These are phyloP conservation scores for Talaromyces proteolyticus DNA, from an alignment of 495 filamentous ascomycete genomes.

Conservation along the genomic window DNA sequence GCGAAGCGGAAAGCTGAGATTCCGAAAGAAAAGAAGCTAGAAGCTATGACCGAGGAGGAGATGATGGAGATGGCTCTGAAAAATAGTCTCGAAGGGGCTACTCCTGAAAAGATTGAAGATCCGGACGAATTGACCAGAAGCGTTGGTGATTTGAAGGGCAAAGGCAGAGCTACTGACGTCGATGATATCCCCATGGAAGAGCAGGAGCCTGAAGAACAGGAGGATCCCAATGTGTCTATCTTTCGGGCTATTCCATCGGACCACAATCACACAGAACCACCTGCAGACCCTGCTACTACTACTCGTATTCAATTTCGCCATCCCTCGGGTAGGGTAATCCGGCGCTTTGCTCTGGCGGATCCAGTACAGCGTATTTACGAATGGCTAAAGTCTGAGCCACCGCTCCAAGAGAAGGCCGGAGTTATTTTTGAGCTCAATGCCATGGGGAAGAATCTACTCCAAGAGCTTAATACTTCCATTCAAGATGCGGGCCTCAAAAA, in stretches of 20 bases:
- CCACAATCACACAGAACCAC: slow-evolving; percentile 73
- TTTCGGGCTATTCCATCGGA: slow-evolving; percentile 65
- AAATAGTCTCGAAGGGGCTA: slow-evolving; percentile 60
- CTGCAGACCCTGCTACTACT: slow-evolving; percentile 56
- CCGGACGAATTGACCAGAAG: slow-evolving; percentile 80
- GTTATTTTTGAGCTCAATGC: slow-evolving; percentile 79
- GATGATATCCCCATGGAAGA: slow-evolving; percentile 30
- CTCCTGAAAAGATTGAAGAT: slow-evolving; percentile 47
- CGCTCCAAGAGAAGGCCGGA: slow-evolving; percentile 66
- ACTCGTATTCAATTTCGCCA: slow-evolving; percentile 91
- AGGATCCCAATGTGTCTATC: slow-evolving; percentile 22
- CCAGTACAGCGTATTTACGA: slow-evolving; percentile 81
- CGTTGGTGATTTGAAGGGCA: slow-evolving; percentile 53
- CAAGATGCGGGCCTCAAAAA: slow-evolving; percentile 83
- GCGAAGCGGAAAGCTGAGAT: slow-evolving; percentile 70
- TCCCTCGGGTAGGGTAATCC: slow-evolving; percentile 72
- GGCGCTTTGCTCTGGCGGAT: slow-evolving; percentile 76
- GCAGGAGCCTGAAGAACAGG: slow-evolving; percentile 4
- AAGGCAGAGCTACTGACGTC: slow-evolving; percentile 48
- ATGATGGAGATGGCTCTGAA: slow-evolving; percentile 90
- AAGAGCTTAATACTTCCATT: slow-evolving; percentile 63
- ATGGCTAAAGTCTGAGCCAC: slow-evolving; percentile 83
- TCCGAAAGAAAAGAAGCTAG: slow-evolving; percentile 63
- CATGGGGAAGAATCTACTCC: slow-evolving; percentile 76
- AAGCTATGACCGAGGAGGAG: slow-evolving; percentile 92